Base-by-base conservation (phyloP, 1,284 basidiomycete species). In the Cryptococcus sp. region DNA sequence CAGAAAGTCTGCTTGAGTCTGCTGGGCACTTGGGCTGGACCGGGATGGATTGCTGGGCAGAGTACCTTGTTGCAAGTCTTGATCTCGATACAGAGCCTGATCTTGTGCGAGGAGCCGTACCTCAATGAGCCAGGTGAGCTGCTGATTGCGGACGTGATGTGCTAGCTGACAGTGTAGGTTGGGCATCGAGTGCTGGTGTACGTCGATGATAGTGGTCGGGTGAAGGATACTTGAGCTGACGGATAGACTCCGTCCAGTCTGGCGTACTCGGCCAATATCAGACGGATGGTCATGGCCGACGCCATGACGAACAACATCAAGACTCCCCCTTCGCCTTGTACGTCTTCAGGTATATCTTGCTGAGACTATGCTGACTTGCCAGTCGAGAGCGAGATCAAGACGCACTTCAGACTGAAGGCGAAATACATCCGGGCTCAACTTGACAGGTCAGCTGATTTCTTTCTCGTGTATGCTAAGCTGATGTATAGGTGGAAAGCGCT, bases 61-160 rank as follows among this genome's bases (percentile, higher is more conserved):
- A 90, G 86, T 14, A 92, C 89, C 4, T 72, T 92, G 35, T 76
- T 91, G 4, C 87, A 89, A 75, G 86, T 82, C 19, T 52, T 65
- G 43, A 85, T 94, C 38, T 92, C 88, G n/a, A 91, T 93, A 38
- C 90, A 93, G 73, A 87, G 86, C 5, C 86, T 94, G 84, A 92
- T 93, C 56, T 74, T 92, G 21, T 88, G 85, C 54, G 87, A 91
- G 11, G 88, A 92, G 59, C 88, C 89, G 5, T 89, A 87, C 64
- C 68, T 87, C 50, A 92, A 91, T 59, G 91, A 95, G 69, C 91
- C 91, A 12, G 87, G 66, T 53, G 28, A 48, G 59, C 2, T n/a
- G 16, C 18, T 18, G 5, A 38, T 36, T 26, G 46, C n/a, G 40
- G 18, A 21, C 16, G n/a, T n/a, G n/a, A n/a, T n/a, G n/a, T n/a